Conservation (phyloP, 2,329 filamentous ascomycete genomes). For the Macrophomina phaseolina region DNA sequence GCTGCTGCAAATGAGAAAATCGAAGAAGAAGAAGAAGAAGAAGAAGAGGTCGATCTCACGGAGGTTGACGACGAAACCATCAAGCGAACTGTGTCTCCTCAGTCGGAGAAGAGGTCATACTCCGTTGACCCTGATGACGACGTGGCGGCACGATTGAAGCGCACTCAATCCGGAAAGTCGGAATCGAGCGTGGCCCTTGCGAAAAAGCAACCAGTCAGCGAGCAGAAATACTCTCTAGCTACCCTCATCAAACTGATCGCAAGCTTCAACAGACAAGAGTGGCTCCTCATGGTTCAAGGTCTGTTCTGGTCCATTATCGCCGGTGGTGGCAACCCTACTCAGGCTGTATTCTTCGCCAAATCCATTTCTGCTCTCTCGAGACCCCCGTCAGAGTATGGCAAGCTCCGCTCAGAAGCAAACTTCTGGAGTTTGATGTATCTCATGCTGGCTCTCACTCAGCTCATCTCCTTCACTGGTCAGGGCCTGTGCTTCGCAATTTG, state of each 20-base stretch:
- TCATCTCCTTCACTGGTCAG: slow-evolving; percentile 68
- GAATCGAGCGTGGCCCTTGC: slow-evolving; percentile 73
- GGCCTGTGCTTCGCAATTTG: slow-evolving; percentile 75
- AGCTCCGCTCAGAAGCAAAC: slow-evolving; percentile 72
- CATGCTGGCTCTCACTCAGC: slow-evolving; percentile 77
- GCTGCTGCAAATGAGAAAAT: slow-evolving; percentile 64
- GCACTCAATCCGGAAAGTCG: slow-evolving; percentile 59
- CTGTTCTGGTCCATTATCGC: slow-evolving; percentile 76
- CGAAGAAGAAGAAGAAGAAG: slow-evolving; percentile 46
- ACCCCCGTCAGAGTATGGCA: slow-evolving; percentile 55
- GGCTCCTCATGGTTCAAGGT: slow-evolving; percentile 73
- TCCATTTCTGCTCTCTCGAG: slow-evolving; percentile 75
- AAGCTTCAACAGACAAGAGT: slow-evolving; percentile 78
- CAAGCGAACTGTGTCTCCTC: slow-evolving; percentile 5
- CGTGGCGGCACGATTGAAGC: slow-evolving; percentile 61
- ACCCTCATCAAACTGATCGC: slow-evolving; percentile 79
- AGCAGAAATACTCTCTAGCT: slow-evolving; percentile 71
- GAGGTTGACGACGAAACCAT: slow-evolving; percentile 45
- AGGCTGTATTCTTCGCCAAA: slow-evolving; percentile 87
- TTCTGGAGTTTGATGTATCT: slow-evolving; percentile 92
- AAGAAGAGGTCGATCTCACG: slow-evolving; percentile 40
- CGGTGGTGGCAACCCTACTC: slow-evolving; percentile 78
- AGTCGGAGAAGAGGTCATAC: slow-evolving; percentile 37
- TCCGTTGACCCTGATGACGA: slow-evolving; percentile 66
- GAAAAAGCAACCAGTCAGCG: slow-evolving; percentile 53